These are phyloP conservation scores for Litchi chinensis DNA, from an alignment of 345 rosid genomes.

Conservation along the genomic window DNA sequence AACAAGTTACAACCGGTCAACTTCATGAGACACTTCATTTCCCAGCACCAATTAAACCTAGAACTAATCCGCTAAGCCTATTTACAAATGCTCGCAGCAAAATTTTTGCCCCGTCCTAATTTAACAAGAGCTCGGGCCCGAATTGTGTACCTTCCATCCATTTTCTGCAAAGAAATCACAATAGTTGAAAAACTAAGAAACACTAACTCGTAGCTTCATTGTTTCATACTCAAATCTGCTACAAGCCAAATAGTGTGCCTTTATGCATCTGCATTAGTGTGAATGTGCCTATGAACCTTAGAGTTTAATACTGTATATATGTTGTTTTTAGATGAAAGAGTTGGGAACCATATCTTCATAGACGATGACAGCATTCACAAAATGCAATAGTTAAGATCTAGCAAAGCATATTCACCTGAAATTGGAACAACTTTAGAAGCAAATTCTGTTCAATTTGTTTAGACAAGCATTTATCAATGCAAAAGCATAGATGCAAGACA, in stretches of 20 bases:
- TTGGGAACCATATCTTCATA: neutral
- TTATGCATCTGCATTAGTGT: neutral
- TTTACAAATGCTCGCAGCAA: neutral
- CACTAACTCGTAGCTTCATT: neutral
- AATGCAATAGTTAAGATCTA: neutral
- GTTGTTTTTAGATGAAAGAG: neutral
- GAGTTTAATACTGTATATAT: neutral
- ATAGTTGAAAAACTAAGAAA: neutral
- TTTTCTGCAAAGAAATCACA: conserved; percentile 3
- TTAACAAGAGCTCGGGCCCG: neutral
- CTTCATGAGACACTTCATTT: neutral
- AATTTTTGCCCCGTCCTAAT: neutral
- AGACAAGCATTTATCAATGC: neutral
- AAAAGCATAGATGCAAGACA: neutral
- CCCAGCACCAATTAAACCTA: neutral
- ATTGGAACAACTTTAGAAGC: neutral
- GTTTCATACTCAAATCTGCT: neutral
- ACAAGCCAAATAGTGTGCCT: neutral
- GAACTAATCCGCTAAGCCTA: neutral
- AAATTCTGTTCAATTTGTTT: neutral
- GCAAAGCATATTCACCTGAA: neutral
- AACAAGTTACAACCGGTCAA: neutral
- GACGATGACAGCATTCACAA: neutral
- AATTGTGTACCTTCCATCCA: neutral
- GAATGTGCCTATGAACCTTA: neutral